Evolutionary conservation across 2,329 filamentous ascomycete genomes (phyloP).

Genomic region (Tricladium varicosporioides): DNA sequence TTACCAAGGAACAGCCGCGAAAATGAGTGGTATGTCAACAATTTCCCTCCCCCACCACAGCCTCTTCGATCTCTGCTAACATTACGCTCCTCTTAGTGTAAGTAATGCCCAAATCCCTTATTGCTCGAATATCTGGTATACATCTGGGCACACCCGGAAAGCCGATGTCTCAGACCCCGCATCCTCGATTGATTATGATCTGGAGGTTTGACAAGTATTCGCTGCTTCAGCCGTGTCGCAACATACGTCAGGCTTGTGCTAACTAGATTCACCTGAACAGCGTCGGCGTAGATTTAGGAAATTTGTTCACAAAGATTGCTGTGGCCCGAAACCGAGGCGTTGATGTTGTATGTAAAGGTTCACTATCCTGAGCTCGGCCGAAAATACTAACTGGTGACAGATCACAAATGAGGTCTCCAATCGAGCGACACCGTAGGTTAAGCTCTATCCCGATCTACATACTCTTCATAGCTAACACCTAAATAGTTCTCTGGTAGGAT

Average conservation of each 20-base stretch:
- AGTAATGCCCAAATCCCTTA: too few relatives aligned
- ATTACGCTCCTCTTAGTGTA: slow-evolving; percentile 18
- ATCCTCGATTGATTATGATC: too few relatives aligned
- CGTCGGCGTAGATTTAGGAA: slow-evolving; percentile 73
- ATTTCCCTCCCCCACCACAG: slow-evolving; percentile 4
- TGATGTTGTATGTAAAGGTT: slow-evolving; percentile 77
- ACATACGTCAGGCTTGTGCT: too few relatives aligned
- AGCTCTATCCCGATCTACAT: not conserved
- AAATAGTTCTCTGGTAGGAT: slow-evolving; percentile 83
- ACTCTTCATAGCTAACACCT: slow-evolving; percentile 16
- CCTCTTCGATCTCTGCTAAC: slow-evolving; percentile 17
- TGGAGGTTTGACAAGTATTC: too few relatives aligned
- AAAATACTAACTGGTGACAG: slow-evolving; percentile 48
- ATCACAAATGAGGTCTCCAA: slow-evolving; percentile 99
- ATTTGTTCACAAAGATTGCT: slow-evolving; percentile 94
- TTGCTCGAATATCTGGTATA: too few relatives aligned
- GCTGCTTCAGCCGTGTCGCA: too few relatives aligned
- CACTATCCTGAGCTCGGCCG: slow-evolving; percentile 11
- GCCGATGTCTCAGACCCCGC: too few relatives aligned
- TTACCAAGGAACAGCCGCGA: slow-evolving; percentile 5
- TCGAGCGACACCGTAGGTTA: slow-evolving; percentile 89
- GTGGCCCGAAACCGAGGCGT: slow-evolving; percentile 98
- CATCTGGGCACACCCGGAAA: too few relatives aligned
- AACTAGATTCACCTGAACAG: too few relatives aligned
- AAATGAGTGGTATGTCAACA: slow-evolving; percentile 27